phyloP scores from a whole-genome alignment of 2,329 filamentous ascomycete species.

The Pleomassaria siparia region DNA sequence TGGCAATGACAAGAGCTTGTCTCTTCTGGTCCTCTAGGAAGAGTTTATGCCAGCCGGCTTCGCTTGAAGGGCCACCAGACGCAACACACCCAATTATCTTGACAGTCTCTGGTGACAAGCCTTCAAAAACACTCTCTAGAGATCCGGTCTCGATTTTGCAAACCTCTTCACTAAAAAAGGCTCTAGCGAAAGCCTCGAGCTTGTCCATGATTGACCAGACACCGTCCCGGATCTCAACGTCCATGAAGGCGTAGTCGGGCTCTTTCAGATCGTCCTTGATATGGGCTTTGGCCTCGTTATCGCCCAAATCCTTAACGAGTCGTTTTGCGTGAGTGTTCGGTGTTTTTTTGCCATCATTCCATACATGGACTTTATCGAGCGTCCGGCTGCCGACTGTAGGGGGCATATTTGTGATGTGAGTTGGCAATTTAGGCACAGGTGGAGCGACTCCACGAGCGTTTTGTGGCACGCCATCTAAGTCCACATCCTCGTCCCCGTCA shows the following conservation, averaged over 20 bases:
- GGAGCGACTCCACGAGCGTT: too few species aligned
- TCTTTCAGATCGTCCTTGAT: constrained; percentile 9
- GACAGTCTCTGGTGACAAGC: constrained; percentile 17
- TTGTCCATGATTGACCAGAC: constrained; percentile 16
- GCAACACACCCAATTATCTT: constrained; percentile 29
- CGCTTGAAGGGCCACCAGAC: constrained; percentile 23
- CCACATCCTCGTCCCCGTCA: too few species aligned
- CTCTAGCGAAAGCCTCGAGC: constrained; percentile 19
- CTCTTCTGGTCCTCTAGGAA: constrained; percentile 22
- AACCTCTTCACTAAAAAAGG: constrained; percentile 10
- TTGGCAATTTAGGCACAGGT: too few species aligned
- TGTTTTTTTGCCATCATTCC: background rate
- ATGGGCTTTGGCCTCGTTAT: background rate
- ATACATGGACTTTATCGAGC: too few species aligned
- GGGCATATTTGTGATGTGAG: too few species aligned
- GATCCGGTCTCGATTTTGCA: background rate
- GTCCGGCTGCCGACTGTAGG: too few species aligned
- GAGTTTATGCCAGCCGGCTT: constrained; percentile 26
- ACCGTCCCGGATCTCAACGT: constrained; percentile 29
- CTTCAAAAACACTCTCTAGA: background rate
- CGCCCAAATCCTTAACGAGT: background rate
- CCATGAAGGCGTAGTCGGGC: constrained; percentile 25
- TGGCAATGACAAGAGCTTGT: constrained; percentile 22
- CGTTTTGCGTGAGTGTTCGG: background rate
- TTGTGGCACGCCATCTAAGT: too few species aligned